Percentiles rank a stretch among this genome's conserved stretches.
Evolutionary conservation across 1,139 yeast genomes (phyloP).

Genomic region (Magnusiomyces ingens): DNA sequence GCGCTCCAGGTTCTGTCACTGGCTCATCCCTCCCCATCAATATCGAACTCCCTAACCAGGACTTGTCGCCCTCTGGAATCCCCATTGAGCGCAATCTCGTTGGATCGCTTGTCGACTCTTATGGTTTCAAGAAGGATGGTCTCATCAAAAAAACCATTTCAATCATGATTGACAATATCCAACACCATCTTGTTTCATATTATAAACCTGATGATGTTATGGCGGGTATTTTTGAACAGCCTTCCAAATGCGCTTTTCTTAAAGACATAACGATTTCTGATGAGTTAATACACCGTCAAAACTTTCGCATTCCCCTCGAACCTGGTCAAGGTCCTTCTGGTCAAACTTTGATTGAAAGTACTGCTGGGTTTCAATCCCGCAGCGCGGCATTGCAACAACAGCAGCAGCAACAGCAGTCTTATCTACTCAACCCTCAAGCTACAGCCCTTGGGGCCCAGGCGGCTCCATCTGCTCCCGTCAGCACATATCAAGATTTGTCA

Average conservation of each 20-base stretch:
- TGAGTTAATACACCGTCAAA: slow-evolving; percentile 58
- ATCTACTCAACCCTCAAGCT: slow-evolving; percentile 8
- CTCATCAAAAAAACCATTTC: slow-evolving; percentile 78
- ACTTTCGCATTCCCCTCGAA: slow-evolving; percentile 39
- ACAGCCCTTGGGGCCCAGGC: slow-evolving; percentile 1
- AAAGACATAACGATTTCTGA: slow-evolving; percentile 48
- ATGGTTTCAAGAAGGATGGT: slow-evolving; percentile 68
- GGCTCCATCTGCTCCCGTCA: background rate
- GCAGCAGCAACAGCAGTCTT: slow-evolving; percentile 18
- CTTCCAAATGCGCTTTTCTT: slow-evolving; percentile 48
- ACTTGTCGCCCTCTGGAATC: background rate
- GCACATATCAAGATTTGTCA: background rate
- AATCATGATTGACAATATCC: slow-evolving; percentile 39
- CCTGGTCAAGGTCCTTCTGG: slow-evolving; percentile 19
- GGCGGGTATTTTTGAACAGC: slow-evolving; percentile 49
- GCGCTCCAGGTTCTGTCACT: slow-evolving; percentile 11
- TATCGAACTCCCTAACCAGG: slow-evolving; percentile 12
- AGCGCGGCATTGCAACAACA: slow-evolving; percentile 13
- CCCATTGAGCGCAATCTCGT: slow-evolving; percentile 37
- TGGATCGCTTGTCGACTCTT: slow-evolving; percentile 53
- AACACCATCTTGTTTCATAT: slow-evolving; percentile 69
- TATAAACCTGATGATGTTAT: slow-evolving; percentile 69
- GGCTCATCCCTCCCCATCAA: slow-evolving; percentile 14
- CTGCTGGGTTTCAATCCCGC: background rate
- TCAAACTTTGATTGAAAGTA: background rate